A percentile compares a stretch with the other conserved stretches of the same genome.
These are phyloP conservation scores for Talaromyces sp. DNA, from an alignment of 2,329 filamentous ascomycete genomes.

Conservation along the genomic window DNA sequence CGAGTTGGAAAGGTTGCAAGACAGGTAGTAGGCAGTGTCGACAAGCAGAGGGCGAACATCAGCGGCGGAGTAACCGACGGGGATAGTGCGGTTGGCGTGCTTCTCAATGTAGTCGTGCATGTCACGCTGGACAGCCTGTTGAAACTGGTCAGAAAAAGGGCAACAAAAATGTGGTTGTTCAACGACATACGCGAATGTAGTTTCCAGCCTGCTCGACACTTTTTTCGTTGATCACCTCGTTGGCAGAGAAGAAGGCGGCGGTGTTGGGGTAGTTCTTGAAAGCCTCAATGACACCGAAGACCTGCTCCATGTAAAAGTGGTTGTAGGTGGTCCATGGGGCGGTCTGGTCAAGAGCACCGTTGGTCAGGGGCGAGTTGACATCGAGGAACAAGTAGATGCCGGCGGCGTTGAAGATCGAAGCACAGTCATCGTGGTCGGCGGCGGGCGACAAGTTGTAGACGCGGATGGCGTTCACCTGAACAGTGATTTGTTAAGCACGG, in stretches of 20 bases:
- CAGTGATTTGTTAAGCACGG: slow-evolving; percentile 8
- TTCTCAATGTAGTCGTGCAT: slow-evolving; percentile 62
- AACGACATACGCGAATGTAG: slow-evolving; percentile 46
- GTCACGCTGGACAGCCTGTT: slow-evolving; percentile 56
- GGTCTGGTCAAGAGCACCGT: slow-evolving; percentile 51
- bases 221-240: slow-evolving; percentile 62
- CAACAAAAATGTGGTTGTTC: slow-evolving; percentile 2
- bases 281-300: slow-evolving; percentile 59
- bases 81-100: slow-evolving; percentile 52
- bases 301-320: slow-evolving; percentile 49
- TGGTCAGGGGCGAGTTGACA: slow-evolving; percentile 56
- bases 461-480: slow-evolving; percentile 56
- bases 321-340: slow-evolving; percentile 52
- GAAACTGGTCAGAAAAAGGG: neutral
- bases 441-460: slow-evolving; percentile 58
- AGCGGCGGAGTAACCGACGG: slow-evolving; percentile 63
- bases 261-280: slow-evolving; percentile 63
- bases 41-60: slow-evolving; percentile 56
- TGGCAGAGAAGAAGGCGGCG: slow-evolving; percentile 61
- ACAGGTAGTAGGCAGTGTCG: slow-evolving; percentile 57
- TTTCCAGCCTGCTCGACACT: slow-evolving; percentile 49
- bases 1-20: slow-evolving; percentile 47
- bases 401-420: slow-evolving; percentile 59
- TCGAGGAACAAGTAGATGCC: slow-evolving; percentile 63
- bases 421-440: slow-evolving; percentile 56